Conservation (phyloP, 2,329 filamentous ascomycete species). For the Capronia americana region DNA sequence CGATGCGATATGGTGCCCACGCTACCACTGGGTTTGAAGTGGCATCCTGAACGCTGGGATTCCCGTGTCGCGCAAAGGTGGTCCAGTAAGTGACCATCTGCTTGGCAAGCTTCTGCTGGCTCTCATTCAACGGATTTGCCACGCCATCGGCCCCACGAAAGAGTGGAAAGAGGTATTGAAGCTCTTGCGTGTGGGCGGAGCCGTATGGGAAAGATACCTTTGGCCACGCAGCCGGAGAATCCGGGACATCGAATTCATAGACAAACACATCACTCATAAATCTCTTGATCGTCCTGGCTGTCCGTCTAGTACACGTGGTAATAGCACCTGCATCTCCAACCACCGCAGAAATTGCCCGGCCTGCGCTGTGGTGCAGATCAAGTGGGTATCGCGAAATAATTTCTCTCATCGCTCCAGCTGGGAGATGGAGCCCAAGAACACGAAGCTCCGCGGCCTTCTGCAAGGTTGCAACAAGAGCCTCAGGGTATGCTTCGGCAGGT, state of each 20-base stretch:
- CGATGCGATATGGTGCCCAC: too few relatives aligned
- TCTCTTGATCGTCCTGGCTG: background rate
- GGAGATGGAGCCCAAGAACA: background rate
- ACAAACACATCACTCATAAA: background rate
- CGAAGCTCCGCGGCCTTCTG: background rate
- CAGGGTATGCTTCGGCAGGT: conserved; percentile 13
- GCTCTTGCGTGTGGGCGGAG: conserved; percentile 9
- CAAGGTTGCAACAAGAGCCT: conserved; percentile 1
- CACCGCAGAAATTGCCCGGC: conserved; percentile 6
- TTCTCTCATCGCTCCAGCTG: background rate
- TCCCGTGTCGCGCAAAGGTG: conserved; percentile 8
- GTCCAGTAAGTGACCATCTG: conserved; percentile 17
- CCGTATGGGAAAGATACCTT: conserved; percentile 19
- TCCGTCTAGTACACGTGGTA: conserved; percentile 10
- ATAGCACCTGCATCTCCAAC: conserved; percentile 14
- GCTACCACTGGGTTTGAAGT: too few relatives aligned
- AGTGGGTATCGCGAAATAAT: background rate
- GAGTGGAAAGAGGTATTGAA: conserved; percentile 13
- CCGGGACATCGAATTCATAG: conserved; percentile 19
- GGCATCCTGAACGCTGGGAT: too few relatives aligned
- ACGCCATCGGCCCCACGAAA: conserved; percentile 14
- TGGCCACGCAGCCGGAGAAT: conserved; percentile 11
- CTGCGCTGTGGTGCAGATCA: background rate
- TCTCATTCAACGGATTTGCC: conserved; percentile 2
- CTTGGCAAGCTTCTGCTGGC: conserved; percentile 14